phyloP scores from a whole-genome alignment of 306 rosid genomes.

The Cucumis hystrix region DNA sequence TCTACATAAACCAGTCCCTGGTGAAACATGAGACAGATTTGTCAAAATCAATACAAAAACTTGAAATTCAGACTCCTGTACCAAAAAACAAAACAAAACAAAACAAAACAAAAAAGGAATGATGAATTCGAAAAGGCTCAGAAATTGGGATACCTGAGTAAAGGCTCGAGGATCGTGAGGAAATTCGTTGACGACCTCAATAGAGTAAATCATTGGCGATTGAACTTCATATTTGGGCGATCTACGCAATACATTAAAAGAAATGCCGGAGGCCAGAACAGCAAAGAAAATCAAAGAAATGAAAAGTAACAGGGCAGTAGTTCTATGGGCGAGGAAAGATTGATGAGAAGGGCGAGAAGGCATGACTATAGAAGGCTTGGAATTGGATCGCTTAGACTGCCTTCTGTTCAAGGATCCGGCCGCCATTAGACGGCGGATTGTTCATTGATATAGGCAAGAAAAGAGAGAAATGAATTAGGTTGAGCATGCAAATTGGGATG shows the following conservation, averaged over 20 bases:
- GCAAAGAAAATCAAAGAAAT: conserved; percentile 16
- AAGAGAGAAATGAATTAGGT: not conserved
- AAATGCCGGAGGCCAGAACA: conserved; percentile 26
- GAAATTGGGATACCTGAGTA: conserved; percentile 53
- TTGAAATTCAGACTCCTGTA: not conserved
- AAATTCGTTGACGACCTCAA: conserved; percentile 61
- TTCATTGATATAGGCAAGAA: not conserved
- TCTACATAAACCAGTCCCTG: conserved; percentile 83
- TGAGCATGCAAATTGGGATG: not conserved
- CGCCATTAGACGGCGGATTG: conserved; percentile 24
- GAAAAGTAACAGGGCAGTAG: conserved; percentile 16
- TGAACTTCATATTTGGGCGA: not conserved
- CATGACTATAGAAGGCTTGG: conserved; percentile 25
- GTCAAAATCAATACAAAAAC: not conserved
- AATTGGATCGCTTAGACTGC: conserved; percentile 17
- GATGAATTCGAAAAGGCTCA: not conserved
- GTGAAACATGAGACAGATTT: conserved; percentile 18
- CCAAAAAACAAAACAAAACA: no score
- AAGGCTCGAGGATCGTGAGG: conserved; percentile 84
- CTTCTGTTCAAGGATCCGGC: conserved; percentile 39
- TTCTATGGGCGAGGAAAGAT: conserved; percentile 1
- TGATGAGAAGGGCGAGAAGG: conserved; percentile 20
- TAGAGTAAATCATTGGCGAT: conserved; percentile 16
- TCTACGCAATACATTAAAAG: conserved; percentile 22
- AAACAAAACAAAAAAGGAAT: not conserved